A percentile compares a stretch with the other conserved stretches of the same genome.
Conservation (phyloP, 306 rosid species). For the Begonia peltatifolia region DNA sequence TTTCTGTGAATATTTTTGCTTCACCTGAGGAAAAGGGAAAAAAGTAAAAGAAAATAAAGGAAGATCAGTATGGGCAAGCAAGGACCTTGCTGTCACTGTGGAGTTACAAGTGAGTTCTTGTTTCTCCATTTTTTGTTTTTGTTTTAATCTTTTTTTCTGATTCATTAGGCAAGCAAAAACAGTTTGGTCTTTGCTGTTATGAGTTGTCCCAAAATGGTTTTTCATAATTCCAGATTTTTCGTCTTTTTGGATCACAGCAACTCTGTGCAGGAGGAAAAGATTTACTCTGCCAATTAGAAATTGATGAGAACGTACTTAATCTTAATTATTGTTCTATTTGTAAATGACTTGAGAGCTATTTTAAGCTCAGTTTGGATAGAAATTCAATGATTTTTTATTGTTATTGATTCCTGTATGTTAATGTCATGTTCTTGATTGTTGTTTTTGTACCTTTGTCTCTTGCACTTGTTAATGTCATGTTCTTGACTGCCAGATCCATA, state of each 20-base stretch:
- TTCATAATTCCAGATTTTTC: constrained; percentile 4
- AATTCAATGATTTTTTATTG: constrained; percentile 2
- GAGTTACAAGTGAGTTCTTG: constrained; percentile 99
- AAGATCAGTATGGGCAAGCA: constrained; percentile 81
- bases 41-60: not conserved
- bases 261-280: constrained; percentile 5
- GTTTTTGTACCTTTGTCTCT: constrained; percentile 15
- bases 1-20: constrained; percentile 20
- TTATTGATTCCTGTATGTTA: not conserved
- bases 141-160: not conserved
- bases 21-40: constrained; percentile 31
- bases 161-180: not conserved
- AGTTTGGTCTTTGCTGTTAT: not conserved
- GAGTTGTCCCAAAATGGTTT: constrained; percentile 11
- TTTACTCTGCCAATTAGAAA: constrained; percentile 1
- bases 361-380: constrained; percentile 24
- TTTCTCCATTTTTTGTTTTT: constrained; percentile 36
- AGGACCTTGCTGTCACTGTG: constrained; percentile 99
- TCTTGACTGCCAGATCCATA: not conserved
- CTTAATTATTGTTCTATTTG: not conserved
- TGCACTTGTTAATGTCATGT: constrained; percentile 4
- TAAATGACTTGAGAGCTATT: not conserved
- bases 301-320: not conserved
- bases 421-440: constrained; percentile 4
- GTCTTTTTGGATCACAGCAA: no score